A percentile compares a stretch with the other conserved stretches of the same genome.
These are phyloP conservation scores for Venturia asperata DNA, from an alignment of 2,329 filamentous ascomycete genomes.

Conservation along the genomic window DNA sequence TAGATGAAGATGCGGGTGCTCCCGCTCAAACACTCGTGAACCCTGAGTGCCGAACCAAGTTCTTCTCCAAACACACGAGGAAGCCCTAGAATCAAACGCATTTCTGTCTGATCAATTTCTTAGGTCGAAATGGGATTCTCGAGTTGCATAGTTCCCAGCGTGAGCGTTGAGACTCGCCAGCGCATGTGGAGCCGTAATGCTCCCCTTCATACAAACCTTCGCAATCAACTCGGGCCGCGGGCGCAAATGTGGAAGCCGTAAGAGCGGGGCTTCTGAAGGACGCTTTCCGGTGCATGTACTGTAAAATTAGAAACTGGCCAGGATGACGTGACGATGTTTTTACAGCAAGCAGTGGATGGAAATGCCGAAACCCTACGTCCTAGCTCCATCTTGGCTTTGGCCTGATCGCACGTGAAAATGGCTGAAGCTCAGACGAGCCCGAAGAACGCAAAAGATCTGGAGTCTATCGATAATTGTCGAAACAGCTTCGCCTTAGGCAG, in stretches of 20 bases:
- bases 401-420: neutral
- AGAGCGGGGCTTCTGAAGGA: neutral
- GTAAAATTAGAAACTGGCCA: neutral
- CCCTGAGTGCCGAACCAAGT: neutral
- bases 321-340: neutral
- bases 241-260: neutral
- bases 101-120: no score
- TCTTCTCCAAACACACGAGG: neutral
- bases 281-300: neutral
- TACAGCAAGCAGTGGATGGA: neutral
- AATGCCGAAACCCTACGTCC: neutral
- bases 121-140: neutral
- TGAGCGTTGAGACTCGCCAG: neutral
- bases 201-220: neutral
- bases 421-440: neutral
- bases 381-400: neutral
- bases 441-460: neutral
- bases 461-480: neutral
- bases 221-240: no score
- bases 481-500: neutral
- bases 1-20: neutral
- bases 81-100: neutral
- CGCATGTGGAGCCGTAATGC: neutral
- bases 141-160: neutral
- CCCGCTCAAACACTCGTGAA: neutral